Conservation (phyloP, 2,329 filamentous ascomycete genomes). For the Ilyonectria destructans region DNA sequence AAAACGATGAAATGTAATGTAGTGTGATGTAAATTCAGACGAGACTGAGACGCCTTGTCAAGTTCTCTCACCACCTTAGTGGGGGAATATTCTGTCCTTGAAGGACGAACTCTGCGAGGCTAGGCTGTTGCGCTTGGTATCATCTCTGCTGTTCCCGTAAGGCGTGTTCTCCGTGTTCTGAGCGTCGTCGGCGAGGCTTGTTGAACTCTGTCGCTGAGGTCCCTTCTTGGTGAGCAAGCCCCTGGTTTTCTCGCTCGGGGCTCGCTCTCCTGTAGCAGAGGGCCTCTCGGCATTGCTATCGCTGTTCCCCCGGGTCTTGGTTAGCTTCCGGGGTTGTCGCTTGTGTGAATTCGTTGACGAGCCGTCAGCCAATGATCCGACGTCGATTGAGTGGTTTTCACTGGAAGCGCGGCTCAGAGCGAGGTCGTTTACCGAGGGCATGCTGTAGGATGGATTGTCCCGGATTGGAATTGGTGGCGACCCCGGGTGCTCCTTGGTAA, state of each 20-base stretch:
- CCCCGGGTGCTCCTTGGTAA: constrained; percentile 39
- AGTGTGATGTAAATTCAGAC: neutral
- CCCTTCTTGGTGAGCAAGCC: constrained; percentile 58
- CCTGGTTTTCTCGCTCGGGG: constrained; percentile 45
- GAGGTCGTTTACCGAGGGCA: constrained; percentile 37
- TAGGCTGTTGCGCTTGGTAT: constrained; percentile 44
- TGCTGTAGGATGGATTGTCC: constrained; percentile 44
- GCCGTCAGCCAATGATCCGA: constrained; percentile 46
- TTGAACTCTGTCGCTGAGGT: constrained; percentile 51
- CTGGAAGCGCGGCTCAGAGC: constrained; percentile 53
- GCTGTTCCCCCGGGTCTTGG: constrained; percentile 59
- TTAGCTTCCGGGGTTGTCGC: constrained; percentile 60
- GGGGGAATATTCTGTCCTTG: constrained; percentile 47
- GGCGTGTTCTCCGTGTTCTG: constrained; percentile 45
- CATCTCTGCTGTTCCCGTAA: constrained; percentile 42
- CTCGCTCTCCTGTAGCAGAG: constrained; percentile 35
- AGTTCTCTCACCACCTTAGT: constrained; percentile 22
- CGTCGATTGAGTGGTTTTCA: constrained; percentile 53
- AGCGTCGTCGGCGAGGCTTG: constrained; percentile 44
- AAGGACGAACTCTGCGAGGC: constrained; percentile 47
- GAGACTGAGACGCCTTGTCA: neutral
- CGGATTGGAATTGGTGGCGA: constrained; percentile 42
- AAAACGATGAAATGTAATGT: neutral
- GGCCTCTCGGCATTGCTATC: constrained; percentile 54
- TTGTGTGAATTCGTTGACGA: constrained; percentile 49